phyloP scores from a whole-genome alignment of 108 stramenopile genomes.

The Craspedostauros australis region DNA sequence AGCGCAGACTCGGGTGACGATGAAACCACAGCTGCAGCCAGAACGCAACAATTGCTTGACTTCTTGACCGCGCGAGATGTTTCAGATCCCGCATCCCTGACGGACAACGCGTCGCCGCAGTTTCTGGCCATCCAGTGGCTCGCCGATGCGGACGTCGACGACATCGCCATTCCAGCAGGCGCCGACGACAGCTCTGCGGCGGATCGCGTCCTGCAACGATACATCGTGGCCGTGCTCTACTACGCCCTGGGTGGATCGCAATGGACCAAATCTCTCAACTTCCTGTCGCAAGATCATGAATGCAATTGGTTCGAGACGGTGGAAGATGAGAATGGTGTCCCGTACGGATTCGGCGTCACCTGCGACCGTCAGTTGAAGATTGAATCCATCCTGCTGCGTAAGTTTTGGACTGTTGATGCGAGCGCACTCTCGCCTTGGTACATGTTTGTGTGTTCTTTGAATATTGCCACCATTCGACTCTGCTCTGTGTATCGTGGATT shows the following conservation, averaged over 20 bases:
- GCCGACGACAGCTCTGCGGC: neutral
- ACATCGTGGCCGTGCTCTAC: constrained; percentile 26
- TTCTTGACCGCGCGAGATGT: constrained; percentile 10
- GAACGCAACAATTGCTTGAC: neutral
- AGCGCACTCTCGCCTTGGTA: neutral
- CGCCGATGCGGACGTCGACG: constrained; percentile 27
- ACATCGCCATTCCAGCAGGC: constrained; percentile 8
- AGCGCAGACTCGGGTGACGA: neutral
- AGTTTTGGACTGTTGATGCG: constrained; percentile 7
- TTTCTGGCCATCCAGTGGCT: constrained; percentile 38
- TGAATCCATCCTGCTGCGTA: constrained; percentile 19
- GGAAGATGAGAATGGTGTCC: constrained; percentile 4
- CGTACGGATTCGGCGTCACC: constrained; percentile 21
- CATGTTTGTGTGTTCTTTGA: neutral
- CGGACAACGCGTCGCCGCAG: constrained; percentile 21
- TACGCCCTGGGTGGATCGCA: constrained; percentile 9
- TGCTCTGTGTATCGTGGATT: neutral
- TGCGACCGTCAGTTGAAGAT: constrained; percentile 24
- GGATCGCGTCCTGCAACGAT: constrained; percentile 25
- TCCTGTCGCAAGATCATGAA: constrained; percentile 6
- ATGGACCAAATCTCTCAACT: neutral
- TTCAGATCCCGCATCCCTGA: constrained; percentile 6
- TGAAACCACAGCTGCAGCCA: neutral
- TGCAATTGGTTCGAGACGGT: neutral
- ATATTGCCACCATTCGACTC: neutral